phyloP scores from a whole-genome alignment of 257 asterid genomes.

The Solanum paucissectum region DNA sequence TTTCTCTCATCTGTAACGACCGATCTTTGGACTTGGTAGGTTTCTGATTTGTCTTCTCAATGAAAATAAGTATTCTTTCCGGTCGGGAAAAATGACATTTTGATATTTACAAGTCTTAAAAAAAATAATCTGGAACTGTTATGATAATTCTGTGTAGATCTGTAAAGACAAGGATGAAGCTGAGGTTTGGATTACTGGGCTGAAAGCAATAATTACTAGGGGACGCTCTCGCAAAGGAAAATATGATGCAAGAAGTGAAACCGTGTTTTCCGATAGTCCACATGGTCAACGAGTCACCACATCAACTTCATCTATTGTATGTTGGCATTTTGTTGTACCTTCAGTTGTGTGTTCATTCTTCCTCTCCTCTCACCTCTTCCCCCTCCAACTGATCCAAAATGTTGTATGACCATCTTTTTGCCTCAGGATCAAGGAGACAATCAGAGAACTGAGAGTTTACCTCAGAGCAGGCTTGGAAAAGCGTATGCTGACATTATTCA shows the following conservation, averaged over 20 bases:
- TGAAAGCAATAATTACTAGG: conserved; percentile 61
- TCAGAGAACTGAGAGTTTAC: conserved; percentile 28
- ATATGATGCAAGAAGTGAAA: conserved; percentile 39
- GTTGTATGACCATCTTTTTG: conserved; percentile 1
- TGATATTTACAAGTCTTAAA: background rate
- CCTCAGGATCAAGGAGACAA: conserved; percentile 47
- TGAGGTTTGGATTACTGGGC: conserved; percentile 83
- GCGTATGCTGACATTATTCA: conserved; percentile 65
- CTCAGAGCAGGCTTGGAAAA: conserved; percentile 63
- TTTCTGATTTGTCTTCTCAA: conserved; percentile 13
- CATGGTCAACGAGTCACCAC: conserved; percentile 27
- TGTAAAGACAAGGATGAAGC: conserved; percentile 98
- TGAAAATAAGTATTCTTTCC: background rate
- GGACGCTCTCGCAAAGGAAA: conserved; percentile 35
- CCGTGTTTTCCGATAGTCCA: conserved; percentile 35
- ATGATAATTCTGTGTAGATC: conserved; percentile 32
- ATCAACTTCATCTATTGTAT: conserved; percentile 36
- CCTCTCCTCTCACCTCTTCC: background rate
- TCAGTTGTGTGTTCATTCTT: background rate
- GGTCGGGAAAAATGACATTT: background rate
- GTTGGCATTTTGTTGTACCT: conserved; percentile 12
- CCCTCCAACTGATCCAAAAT: background rate
- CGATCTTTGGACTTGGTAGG: conserved; percentile 91
- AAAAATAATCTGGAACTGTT: background rate
- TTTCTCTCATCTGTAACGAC: conserved; percentile 70